Conservation (phyloP, 2,329 filamentous ascomycete species). For the Fusarium scirpi region DNA sequence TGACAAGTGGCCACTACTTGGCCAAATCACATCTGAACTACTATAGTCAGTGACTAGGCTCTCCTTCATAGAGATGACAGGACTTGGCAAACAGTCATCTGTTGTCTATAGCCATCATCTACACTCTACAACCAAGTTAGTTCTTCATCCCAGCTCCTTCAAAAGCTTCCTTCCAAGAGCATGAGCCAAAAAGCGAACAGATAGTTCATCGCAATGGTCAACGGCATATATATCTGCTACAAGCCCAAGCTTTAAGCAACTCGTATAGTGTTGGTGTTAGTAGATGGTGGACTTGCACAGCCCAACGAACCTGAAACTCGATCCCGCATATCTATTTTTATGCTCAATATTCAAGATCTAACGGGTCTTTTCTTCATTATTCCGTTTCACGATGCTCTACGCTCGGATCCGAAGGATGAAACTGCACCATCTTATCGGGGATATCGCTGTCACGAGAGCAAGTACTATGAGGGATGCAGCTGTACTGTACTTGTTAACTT, state of each 20-base stretch:
- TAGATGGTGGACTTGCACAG: not conserved
- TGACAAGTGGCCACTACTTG: not conserved
- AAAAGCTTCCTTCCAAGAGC: not conserved
- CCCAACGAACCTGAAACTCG: not conserved
- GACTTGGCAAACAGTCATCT: not conserved
- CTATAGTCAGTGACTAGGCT: not conserved
- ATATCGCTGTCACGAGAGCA: constrained; percentile 6
- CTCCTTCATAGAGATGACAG: not conserved
- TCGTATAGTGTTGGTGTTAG: not conserved
- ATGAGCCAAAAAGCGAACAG: not conserved
- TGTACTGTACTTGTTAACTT: constrained; percentile 16
- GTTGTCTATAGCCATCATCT: not conserved
- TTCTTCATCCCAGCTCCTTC: not conserved
- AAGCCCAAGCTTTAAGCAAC: not conserved
- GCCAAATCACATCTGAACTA: not conserved
- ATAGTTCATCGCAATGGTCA: not conserved
- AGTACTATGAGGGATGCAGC: not conserved
- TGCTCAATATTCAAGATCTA: not conserved
- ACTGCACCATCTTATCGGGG: constrained; percentile 3
- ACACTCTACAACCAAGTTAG: not conserved
- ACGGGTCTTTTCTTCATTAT: not conserved
- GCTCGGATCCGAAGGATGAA: constrained; percentile 10
- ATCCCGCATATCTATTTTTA: not conserved
- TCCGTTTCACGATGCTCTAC: constrained; percentile 19
- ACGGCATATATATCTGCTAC: not conserved